phyloP scores from a whole-genome alignment of 495 filamentous ascomycete species.

The Penicillium atrosanguineum region DNA sequence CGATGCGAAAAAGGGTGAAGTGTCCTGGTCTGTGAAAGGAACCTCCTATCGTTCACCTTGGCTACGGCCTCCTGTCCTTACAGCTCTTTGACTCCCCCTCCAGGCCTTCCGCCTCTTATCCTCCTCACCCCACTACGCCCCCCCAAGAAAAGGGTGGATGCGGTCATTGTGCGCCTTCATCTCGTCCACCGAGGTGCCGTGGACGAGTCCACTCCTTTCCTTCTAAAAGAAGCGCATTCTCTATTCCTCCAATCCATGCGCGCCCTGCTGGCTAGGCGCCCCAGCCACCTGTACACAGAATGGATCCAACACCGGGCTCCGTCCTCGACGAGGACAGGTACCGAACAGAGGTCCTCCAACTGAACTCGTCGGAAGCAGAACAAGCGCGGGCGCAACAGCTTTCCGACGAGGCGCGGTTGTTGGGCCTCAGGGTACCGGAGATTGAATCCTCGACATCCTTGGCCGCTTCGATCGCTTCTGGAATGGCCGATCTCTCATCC shows the following conservation, averaged over 20 bases:
- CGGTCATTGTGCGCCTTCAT: constrained; percentile 28
- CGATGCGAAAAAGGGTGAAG: neutral
- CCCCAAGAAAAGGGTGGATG: constrained; percentile 29
- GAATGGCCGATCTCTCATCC: constrained; percentile 38
- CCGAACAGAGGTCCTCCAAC: constrained; percentile 36
- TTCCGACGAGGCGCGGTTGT: constrained; percentile 37
- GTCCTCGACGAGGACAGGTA: constrained; percentile 38
- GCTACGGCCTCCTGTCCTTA: constrained; percentile 3
- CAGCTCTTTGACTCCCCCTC: constrained; percentile 5
- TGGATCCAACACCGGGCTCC: constrained; percentile 8
- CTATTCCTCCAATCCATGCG: constrained; percentile 18
- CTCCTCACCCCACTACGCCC: constrained; percentile 9
- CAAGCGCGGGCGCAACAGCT: constrained; percentile 34
- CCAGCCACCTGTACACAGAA: constrained; percentile 16
- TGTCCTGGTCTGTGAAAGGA: neutral
- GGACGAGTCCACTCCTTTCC: constrained; percentile 32
- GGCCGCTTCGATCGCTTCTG: constrained; percentile 40
- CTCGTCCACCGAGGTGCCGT: constrained; percentile 40
- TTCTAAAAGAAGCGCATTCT: neutral
- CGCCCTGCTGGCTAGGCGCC: constrained; percentile 27
- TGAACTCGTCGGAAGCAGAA: constrained; percentile 37
- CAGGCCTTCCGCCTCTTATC: constrained; percentile 5
- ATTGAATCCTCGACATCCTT: constrained; percentile 39
- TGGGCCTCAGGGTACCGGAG: constrained; percentile 40
- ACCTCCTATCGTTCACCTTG: neutral